Conservation (phyloP, 768 basidiomycete genomes). For the Suillus ampliporus region DNA sequence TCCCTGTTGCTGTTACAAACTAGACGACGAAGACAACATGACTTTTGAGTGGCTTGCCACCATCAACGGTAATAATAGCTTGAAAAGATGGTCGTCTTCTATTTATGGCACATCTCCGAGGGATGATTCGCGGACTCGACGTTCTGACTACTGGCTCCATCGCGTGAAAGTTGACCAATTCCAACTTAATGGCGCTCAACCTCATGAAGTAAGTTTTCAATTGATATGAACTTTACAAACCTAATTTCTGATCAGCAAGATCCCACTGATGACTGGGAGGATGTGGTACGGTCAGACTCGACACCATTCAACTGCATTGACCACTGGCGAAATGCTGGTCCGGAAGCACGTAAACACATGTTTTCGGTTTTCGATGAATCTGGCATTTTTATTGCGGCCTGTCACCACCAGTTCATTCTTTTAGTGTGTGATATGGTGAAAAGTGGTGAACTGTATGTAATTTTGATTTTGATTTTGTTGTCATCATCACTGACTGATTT, state of each 20-base stretch:
- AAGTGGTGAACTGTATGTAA: conserved; percentile 6
- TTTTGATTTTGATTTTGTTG: neutral
- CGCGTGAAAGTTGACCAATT: neutral
- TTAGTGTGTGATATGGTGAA: conserved; percentile 2
- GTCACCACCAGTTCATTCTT: neutral
- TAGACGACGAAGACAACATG: neutral
- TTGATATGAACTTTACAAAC: neutral
- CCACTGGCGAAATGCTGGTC: conserved; percentile 5
- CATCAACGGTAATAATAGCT: conserved; percentile 10
- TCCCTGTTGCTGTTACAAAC: conserved; percentile 17
- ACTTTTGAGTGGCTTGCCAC: neutral
- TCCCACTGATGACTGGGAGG: conserved; percentile 4
- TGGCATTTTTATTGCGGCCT: neutral
- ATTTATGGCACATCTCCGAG: neutral
- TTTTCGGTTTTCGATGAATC: neutral
- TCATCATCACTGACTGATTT: neutral
- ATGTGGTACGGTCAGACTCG: neutral
- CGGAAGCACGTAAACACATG: neutral
- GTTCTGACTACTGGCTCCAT: neutral
- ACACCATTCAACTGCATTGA: neutral
- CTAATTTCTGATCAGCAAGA: neutral
- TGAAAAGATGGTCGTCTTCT: neutral
- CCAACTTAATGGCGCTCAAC: neutral
- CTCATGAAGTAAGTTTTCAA: neutral
- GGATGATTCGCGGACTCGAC: neutral